Evolutionary conservation across 2,329 filamentous ascomycete species (phyloP), one percentile per base, ranked within the genome.

Genomic region (Diplodia seriata): DNA sequence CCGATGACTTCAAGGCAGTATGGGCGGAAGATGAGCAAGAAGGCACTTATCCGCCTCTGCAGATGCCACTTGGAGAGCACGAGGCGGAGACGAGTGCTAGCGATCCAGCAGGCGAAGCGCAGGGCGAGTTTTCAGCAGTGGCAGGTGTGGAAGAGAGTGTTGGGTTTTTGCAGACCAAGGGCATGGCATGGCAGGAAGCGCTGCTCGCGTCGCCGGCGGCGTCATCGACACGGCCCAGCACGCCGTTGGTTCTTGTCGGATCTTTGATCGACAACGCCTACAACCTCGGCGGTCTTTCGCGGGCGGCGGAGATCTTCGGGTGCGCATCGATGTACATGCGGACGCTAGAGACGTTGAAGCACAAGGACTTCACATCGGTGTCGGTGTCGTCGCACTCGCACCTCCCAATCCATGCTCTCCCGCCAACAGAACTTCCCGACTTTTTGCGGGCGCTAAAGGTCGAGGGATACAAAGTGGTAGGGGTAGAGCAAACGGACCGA

Each of bases 401-500:
- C 70, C 70, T 86, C 6, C 79, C 81, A 0, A 83, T 86, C 66
- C 68, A 75, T 11, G 78, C 81, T 61, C 69, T 81, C 1, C 76
- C 75, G 54, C 71, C 72, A 3, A 36, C 66, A 0, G 73, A 69
- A 5, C 71, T 82, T 0, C 76, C 80, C 0, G 72, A 71, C 1
- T 85, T 80, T 53, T 70, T 86, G 4, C 71, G 75, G 0, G 70
- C 72, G 18, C 79, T 79, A 73, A 82, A 82, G 70, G 73, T 72
- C n/a, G 78, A 82, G 57, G 84, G 84, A 0, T 86, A 81, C 66
- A 77, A 75, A n/a, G 77, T 85, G n/a, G 81, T 86, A 3, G 84
- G 83, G 0, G 81, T 86, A 9, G 84, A 86, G 73, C 84, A 86
- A 75, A 86, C 84, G 20, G 83, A 85, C 72, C 76, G 80, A 1